phyloP scores from a whole-genome alignment of 148 eudicot species.

The Agrostemma githago region DNA sequence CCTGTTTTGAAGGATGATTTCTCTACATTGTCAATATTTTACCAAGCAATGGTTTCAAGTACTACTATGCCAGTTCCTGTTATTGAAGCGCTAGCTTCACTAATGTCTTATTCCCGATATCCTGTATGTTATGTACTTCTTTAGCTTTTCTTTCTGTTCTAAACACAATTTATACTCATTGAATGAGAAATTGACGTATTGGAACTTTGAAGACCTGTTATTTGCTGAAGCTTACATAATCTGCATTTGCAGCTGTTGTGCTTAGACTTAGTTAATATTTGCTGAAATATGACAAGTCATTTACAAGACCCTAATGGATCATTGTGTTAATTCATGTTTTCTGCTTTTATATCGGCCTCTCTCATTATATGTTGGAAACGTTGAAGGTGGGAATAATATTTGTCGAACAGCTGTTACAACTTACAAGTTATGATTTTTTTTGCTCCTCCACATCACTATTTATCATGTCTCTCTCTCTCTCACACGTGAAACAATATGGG shows the following conservation, averaged over 20 bases:
- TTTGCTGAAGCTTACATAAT: conserved; percentile 2
- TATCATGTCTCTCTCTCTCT: not conserved
- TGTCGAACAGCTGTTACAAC: not conserved
- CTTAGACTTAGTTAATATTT: not conserved
- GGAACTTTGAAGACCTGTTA: not conserved
- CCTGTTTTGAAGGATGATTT: conserved; percentile 51
- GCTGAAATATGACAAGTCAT: not conserved
- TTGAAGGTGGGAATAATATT: not conserved
- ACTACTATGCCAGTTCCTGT: conserved; percentile 68
- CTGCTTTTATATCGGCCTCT: not conserved
- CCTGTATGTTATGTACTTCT: conserved; percentile 48
- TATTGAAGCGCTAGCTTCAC: conserved; percentile 67
- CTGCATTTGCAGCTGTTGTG: not conserved
- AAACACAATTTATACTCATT: not conserved
- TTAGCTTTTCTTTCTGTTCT: not conserved
- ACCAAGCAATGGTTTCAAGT: conserved; percentile 67
- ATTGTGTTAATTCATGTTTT: not conserved
- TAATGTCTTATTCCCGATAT: conserved; percentile 59
- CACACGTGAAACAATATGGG: not conserved
- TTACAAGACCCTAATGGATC: not conserved
- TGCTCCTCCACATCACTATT: not conserved
- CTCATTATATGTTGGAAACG: not conserved
- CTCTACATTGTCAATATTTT: conserved; percentile 50
- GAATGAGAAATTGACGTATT: not conserved
- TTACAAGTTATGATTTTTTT: not conserved